Percentiles rank a stretch among this genome's conserved stretches.
phyloP scores from a whole-genome alignment of 139 green algal genomes.

The Chlamydomonas incerta region DNA sequence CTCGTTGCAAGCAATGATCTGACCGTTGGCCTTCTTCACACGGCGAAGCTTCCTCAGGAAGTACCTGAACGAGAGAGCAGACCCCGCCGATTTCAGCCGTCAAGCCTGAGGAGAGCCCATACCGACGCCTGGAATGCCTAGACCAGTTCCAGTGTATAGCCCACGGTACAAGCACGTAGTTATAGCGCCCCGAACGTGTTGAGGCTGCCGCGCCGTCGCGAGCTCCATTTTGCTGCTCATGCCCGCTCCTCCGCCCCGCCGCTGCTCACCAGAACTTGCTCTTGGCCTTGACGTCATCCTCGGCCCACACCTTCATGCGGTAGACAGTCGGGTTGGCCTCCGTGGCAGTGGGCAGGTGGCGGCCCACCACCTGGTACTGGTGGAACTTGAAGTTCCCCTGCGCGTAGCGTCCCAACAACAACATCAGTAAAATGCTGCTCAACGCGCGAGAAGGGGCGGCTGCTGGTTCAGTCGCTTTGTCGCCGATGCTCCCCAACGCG shows the following conservation, averaged over 20 bases:
- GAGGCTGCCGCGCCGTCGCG: neutral
- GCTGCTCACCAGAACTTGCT: conserved; percentile 97
- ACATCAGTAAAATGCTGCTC: neutral
- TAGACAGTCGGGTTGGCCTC: conserved; percentile 93
- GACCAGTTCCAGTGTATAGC: too few species aligned
- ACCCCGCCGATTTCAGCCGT: neutral
- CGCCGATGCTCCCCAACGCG: neutral
- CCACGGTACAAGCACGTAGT: too few species aligned
- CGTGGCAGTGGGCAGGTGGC: conserved; percentile 92
- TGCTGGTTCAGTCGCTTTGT: neutral
- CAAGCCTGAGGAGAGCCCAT: neutral
- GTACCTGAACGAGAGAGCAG: conserved; percentile 85
- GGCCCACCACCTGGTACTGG: conserved; percentile 99
- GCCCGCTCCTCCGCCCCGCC: neutral
- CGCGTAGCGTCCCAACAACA: neutral
- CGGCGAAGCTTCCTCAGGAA: conserved; percentile 95
- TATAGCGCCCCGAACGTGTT: neutral
- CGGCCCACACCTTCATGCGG: conserved; percentile 99
- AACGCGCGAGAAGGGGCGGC: neutral
- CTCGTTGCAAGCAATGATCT: conserved; percentile 97
- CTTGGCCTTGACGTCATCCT: conserved; percentile 92
- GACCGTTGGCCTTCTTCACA: conserved; percentile 99
- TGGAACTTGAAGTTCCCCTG: conserved; percentile 93
- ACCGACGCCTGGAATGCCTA: too few species aligned
- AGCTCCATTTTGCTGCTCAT: too few species aligned